Conservation (phyloP, 352 stramenopile species). For the Elongisporangium senticosum region DNA sequence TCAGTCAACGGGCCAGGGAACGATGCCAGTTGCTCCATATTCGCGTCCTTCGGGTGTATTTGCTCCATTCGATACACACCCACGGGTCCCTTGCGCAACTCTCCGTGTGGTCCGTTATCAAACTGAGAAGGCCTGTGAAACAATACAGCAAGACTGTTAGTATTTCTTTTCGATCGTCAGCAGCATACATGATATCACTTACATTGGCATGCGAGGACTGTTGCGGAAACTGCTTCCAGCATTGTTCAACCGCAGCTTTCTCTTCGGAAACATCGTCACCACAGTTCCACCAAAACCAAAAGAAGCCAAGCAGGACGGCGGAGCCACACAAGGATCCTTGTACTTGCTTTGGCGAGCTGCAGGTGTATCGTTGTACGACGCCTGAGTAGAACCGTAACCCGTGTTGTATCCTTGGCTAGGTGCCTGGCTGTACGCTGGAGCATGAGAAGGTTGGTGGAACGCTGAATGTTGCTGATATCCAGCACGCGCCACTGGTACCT, state of each 20-base stretch:
- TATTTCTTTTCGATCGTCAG: background rate
- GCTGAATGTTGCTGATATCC: background rate
- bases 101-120: slow-evolving; percentile 42
- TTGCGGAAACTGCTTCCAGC: slow-evolving; percentile 48
- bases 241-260: slow-evolving; percentile 74
- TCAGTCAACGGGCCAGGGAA: slow-evolving; percentile 78
- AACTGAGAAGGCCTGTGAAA: slow-evolving; percentile 41
- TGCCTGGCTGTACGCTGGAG: background rate
- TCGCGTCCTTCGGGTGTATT: slow-evolving; percentile 61
- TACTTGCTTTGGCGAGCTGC: slow-evolving; percentile 49
- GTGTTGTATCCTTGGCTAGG: slow-evolving; percentile 10
- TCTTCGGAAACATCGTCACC: slow-evolving; percentile 87
- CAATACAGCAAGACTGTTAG: slow-evolving; percentile 4
- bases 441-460: background rate
- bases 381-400: slow-evolving; percentile 1
- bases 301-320: slow-evolving; percentile 65
- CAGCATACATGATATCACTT: slow-evolving; percentile 11
- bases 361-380: background rate
- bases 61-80: slow-evolving; percentile 79
- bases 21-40: slow-evolving; percentile 59
- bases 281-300: slow-evolving; percentile 87
- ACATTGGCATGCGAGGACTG: slow-evolving; percentile 55
- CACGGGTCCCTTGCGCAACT: slow-evolving; percentile 77
- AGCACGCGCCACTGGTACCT: slow-evolving; percentile 3
- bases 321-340: slow-evolving; percentile 74